A percentile compares a stretch with the other conserved stretches of the same genome.
Conservation (phyloP, 2,329 filamentous ascomycete genomes). For the Diplodia sapinea region DNA sequence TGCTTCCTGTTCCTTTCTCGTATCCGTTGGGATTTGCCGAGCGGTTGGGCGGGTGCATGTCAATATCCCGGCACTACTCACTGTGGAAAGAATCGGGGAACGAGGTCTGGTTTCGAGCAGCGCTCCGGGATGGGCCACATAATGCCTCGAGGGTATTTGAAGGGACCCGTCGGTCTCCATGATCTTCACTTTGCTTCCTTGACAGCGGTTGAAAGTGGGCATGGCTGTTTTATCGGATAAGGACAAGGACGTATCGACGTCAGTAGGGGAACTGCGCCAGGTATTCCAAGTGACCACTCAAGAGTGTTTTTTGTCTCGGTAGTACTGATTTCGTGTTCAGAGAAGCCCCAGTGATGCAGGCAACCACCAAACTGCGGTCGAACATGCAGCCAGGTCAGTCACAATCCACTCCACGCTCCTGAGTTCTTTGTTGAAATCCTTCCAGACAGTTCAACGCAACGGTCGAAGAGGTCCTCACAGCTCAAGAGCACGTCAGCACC, state of each 20-base stretch:
- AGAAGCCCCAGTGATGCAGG: background rate
- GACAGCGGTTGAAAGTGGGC: background rate
- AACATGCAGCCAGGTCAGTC: background rate
- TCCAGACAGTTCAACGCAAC: slow-evolving; percentile 12
- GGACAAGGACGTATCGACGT: background rate
- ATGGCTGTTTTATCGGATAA: slow-evolving; percentile 6
- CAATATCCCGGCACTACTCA: no score
- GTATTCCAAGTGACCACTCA: background rate
- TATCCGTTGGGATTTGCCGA: background rate
- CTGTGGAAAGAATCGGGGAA: background rate
- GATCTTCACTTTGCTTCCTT: background rate
- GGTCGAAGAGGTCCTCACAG: slow-evolving; percentile 9
- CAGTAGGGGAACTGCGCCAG: background rate
- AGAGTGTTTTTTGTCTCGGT: no score
- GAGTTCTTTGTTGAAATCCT: background rate
- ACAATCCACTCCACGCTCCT: background rate
- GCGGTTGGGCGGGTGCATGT: background rate
- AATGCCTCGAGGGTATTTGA: background rate
- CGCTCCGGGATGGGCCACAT: slow-evolving; percentile 2
- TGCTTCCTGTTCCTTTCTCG: background rate
- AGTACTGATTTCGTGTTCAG: background rate
- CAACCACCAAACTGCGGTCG: background rate
- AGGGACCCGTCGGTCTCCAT: no score
- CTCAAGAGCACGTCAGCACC: background rate
- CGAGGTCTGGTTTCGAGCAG: background rate